These are phyloP conservation scores for Whalleya microplaca DNA, from an alignment of 2,329 filamentous ascomycete genomes.

Conservation along the genomic window DNA sequence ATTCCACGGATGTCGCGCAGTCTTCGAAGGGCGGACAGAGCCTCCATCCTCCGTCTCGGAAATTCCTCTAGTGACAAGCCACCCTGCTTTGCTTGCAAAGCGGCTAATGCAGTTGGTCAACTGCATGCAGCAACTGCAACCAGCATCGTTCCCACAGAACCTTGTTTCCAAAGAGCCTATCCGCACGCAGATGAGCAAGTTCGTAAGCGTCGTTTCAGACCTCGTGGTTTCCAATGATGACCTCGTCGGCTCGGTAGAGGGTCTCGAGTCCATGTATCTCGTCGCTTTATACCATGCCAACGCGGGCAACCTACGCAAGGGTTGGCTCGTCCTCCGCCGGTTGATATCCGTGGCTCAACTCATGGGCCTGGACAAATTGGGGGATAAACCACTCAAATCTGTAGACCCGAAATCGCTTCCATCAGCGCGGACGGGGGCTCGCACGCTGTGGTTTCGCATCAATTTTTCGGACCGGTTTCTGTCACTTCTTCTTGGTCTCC, in stretches of 20 bases:
- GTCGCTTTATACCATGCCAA: conserved; percentile 55
- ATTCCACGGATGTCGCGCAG: conserved; percentile 30
- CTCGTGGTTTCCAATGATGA: conserved; percentile 56
- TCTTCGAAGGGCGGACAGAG: conserved; percentile 32
- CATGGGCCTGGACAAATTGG: conserved; percentile 50
- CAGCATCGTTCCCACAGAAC: conserved; percentile 31
- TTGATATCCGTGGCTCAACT: conserved; percentile 55
- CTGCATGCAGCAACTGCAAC: conserved; percentile 47
- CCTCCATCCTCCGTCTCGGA: conserved; percentile 25
- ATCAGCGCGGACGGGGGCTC: conserved; percentile 33
- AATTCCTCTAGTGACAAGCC: conserved; percentile 42
- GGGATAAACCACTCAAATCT: conserved; percentile 40
- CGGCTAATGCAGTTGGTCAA: conserved; percentile 50
- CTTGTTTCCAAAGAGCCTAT: conserved; percentile 34
- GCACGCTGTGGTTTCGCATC: conserved; percentile 52
- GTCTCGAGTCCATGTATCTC: conserved; percentile 55
- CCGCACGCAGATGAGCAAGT: conserved; percentile 36
- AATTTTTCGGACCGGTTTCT: conserved; percentile 54
- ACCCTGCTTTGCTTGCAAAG: conserved; percentile 53
- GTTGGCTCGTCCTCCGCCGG: conserved; percentile 56
- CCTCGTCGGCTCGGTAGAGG: conserved; percentile 54
- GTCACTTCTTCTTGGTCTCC: conserved; percentile 54
- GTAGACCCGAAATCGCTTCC: conserved; percentile 43
- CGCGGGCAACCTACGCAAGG: conserved; percentile 55
- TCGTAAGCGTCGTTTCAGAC: conserved; percentile 38